phyloP scores from a whole-genome alignment of 176 grass and related monocot genomes.

The Pharus latifolius region DNA sequence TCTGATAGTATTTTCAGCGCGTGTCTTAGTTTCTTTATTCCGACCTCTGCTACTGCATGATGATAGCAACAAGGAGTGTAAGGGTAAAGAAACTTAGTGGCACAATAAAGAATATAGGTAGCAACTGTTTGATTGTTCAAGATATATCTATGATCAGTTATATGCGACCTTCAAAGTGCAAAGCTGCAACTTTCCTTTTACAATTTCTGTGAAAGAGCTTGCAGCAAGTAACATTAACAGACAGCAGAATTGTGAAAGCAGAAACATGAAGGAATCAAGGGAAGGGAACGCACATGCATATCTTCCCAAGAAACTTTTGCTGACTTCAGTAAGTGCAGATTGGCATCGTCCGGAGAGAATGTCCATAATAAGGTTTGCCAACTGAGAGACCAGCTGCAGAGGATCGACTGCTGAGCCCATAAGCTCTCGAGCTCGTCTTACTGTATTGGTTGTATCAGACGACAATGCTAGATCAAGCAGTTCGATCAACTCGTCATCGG shows the following conservation, averaged over 20 bases:
- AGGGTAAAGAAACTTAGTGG: not conserved
- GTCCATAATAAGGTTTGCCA: conserved; percentile 99
- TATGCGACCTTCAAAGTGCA: not conserved
- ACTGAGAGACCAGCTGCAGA: conserved; percentile 93
- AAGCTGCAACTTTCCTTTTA: not conserved
- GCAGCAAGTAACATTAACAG: not conserved
- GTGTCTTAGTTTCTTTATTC: conserved; percentile 84
- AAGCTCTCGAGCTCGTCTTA: conserved; percentile 78
- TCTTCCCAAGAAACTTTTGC: conserved; percentile 82
- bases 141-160: not conserved
- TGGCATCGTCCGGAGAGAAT: conserved; percentile 77
- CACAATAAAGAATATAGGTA: not conserved
- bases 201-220: not conserved
- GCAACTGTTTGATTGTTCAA: not conserved
- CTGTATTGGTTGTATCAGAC: conserved; percentile 89
- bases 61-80: not conserved
- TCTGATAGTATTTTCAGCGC: conserved; percentile 92
- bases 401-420: conserved; percentile 87
- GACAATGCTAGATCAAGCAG: conserved; percentile 93
- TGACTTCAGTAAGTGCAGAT: conserved; percentile 65
- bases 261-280: not conserved
- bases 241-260: not conserved
- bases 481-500: conserved; percentile 88
- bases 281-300: conserved; percentile 54
- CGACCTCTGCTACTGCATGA: conserved; percentile 61